Evolutionary conservation across 306 rosid species (phyloP).

Genomic region (Malus asiatica): DNA sequence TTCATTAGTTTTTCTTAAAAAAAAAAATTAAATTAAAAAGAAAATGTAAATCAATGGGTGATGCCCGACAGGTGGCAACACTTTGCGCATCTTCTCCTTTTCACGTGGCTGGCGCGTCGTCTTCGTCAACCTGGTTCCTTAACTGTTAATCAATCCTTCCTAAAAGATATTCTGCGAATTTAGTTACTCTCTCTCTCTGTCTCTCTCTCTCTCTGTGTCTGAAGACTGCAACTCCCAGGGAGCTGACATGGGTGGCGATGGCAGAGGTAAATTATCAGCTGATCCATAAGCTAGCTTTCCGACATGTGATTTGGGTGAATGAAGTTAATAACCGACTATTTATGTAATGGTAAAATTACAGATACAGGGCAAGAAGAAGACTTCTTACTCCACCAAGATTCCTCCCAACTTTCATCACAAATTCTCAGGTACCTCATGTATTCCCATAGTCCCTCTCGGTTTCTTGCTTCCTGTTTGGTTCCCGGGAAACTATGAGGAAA

Average conservation of each 20-base stretch:
- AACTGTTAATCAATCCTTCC: background rate
- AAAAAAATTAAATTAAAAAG: too few species aligned
- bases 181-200: background rate
- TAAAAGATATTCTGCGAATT: background rate
- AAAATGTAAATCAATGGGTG: background rate
- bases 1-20: too few species aligned
- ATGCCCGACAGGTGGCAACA: background rate
- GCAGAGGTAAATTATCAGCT: background rate
- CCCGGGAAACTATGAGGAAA: background rate
- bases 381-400: slow-evolving; percentile 25
- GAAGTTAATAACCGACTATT: background rate
- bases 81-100: background rate
- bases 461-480: background rate
- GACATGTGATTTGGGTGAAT: background rate
- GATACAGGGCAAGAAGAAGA: slow-evolving; percentile 17
- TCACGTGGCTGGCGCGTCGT: background rate
- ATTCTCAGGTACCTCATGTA: slow-evolving; percentile 28
- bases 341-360: slow-evolving; percentile 12
- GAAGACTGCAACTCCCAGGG: background rate
- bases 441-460: background rate
- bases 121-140: background rate
- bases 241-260: slow-evolving; percentile 29
- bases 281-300: background rate
- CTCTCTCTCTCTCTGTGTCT: background rate
- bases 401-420: slow-evolving; percentile 27